These are phyloP conservation scores for Zygotorulaspora sp. DNA, from an alignment of 805 yeast species.

Conservation along the genomic window DNA sequence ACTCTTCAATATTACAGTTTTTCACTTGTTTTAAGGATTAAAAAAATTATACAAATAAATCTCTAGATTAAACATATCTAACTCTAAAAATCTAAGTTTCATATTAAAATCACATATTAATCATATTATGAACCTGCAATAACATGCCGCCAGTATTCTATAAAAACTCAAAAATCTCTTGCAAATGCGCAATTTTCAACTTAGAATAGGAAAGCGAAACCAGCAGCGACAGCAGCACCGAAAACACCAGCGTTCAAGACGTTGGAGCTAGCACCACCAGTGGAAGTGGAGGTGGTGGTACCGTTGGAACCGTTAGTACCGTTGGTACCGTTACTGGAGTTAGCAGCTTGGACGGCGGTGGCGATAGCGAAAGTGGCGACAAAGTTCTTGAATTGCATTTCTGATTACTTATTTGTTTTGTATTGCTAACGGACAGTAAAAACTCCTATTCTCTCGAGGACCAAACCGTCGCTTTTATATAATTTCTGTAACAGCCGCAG, in stretches of 20 bases:
- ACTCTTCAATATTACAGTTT: no score
- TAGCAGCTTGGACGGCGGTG: constrained; percentile 64
- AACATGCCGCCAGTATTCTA: constrained; percentile 1
- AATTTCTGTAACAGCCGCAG: background rate
- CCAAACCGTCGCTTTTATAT: background rate
- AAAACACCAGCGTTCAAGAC: constrained; percentile 67
- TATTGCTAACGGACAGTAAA: no score
- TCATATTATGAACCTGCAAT: background rate
- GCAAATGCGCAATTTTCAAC: constrained; percentile 7
- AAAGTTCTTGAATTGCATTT: constrained; percentile 71
- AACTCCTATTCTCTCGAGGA: no score
- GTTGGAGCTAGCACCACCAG: constrained; percentile 50
- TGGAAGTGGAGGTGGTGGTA: constrained; percentile 38
- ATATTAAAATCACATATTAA: no score
- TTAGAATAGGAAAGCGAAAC: constrained; percentile 53
- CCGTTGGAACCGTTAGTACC: constrained; percentile 43
- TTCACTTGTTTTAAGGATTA: no score
- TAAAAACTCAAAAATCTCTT: background rate
- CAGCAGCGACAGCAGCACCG: constrained; percentile 85
- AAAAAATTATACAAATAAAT: background rate
- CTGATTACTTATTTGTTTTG: no score
- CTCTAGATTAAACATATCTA: background rate
- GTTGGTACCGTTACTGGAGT: constrained; percentile 45
- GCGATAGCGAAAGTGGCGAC: constrained; percentile 66
- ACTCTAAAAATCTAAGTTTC: background rate